Conservation (phyloP, 179 eudicot genomes). For the Silene noctiflora region DNA sequence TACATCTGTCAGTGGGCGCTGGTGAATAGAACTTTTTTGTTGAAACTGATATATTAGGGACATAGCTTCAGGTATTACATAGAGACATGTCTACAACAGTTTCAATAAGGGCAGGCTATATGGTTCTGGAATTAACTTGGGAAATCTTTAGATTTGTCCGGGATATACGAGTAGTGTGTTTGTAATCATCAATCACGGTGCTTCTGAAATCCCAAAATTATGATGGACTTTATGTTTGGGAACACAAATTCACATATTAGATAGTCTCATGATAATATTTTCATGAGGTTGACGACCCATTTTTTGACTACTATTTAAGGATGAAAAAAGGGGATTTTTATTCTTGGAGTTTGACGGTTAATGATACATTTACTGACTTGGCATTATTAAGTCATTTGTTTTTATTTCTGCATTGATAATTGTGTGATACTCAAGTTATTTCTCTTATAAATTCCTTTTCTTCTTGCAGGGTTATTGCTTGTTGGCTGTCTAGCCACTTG, state of each 20-base stretch:
- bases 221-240: background rate
- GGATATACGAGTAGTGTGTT: background rate
- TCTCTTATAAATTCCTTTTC: background rate
- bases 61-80: too few relatives aligned
- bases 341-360: too few relatives aligned
- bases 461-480: conserved; percentile 55
- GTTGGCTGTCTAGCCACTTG: conserved; percentile 58
- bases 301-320: too few relatives aligned
- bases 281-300: too few relatives aligned
- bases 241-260: background rate
- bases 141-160: background rate
- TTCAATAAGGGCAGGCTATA: background rate
- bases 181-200: background rate
- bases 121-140: background rate
- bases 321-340: too few relatives aligned
- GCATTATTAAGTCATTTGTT: too few relatives aligned
- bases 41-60: too few relatives aligned
- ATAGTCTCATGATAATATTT: too few relatives aligned
- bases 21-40: background rate
- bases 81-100: background rate
- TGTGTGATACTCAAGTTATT: background rate
- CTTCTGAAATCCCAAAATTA: background rate
- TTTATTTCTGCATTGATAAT: background rate
- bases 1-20: too few relatives aligned
- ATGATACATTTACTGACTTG: too few relatives aligned